Conservation (phyloP, 2,329 filamentous ascomycete species). For the Penicillium paneum region DNA sequence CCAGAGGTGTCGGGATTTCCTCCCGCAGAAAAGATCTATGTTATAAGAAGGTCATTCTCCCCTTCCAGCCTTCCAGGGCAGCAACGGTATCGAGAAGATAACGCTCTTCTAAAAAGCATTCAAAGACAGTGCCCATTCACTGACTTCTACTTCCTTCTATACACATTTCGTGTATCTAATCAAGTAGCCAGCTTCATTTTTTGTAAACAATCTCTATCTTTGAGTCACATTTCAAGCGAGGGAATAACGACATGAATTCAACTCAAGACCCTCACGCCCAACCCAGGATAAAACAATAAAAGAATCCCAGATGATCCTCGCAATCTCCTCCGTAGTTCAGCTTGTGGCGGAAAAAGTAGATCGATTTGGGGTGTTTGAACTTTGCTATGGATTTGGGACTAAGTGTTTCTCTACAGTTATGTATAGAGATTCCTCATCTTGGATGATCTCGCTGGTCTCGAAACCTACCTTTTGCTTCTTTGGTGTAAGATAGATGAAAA, state of each 20-base stretch:
- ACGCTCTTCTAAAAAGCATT: too few relatives aligned
- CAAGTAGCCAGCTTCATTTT: not conserved
- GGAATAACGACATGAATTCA: not conserved
- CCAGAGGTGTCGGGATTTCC: too few relatives aligned
- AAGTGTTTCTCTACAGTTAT: not conserved
- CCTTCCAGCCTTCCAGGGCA: too few relatives aligned
- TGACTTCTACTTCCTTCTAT: too few relatives aligned
- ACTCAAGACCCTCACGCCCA: not conserved
- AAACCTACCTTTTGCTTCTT: not conserved
- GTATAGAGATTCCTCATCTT: not conserved
- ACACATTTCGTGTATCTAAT: too few relatives aligned
- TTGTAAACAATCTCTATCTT: not conserved
- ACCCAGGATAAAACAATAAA: not conserved
- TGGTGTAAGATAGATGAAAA: not conserved
- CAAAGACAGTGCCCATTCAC: too few relatives aligned
- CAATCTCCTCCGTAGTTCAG: not conserved
- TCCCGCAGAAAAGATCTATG: too few relatives aligned
- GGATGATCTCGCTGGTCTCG: not conserved
- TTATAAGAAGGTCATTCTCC: too few relatives aligned
- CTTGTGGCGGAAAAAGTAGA: not conserved
- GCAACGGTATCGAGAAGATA: too few relatives aligned
- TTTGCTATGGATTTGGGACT: not conserved
- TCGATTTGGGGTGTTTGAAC: not conserved
- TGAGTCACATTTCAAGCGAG: not conserved
- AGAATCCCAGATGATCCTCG: not conserved